These are phyloP conservation scores for Fusarium camptoceras DNA, from an alignment of 2,329 filamentous ascomycete species.

Conservation along the genomic window DNA sequence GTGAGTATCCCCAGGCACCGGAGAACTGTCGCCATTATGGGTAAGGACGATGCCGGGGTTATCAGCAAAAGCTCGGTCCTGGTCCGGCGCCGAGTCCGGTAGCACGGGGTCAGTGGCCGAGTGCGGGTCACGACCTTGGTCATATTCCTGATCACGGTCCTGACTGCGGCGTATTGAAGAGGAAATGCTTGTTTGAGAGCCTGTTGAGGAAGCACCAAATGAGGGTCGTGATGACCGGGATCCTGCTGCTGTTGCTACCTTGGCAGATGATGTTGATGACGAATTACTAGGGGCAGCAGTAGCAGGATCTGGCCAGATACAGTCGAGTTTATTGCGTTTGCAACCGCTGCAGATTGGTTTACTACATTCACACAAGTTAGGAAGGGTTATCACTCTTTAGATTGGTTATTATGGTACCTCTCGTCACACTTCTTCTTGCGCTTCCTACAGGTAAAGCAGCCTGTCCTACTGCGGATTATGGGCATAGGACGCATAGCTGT, in stretches of 20 bases:
- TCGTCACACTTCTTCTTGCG: constrained; percentile 68
- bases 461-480: constrained; percentile 54
- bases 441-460: constrained; percentile 62
- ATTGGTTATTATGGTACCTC: constrained; percentile 18
- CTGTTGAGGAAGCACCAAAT: constrained; percentile 26
- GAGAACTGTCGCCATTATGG: constrained; percentile 34
- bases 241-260: background rate
- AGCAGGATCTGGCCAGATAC: constrained; percentile 57
- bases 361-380: constrained; percentile 42
- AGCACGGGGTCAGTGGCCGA: constrained; percentile 30
- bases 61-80: constrained; percentile 18
- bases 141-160: constrained; percentile 2
- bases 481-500: constrained; percentile 48
- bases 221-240: constrained; percentile 24
- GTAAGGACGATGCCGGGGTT: background rate
- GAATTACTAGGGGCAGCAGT: constrained; percentile 24
- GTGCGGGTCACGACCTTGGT: constrained; percentile 6
- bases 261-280: constrained; percentile 21
- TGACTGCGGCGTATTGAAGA: constrained; percentile 18
- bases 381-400: background rate
- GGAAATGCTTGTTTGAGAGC: constrained; percentile 15
- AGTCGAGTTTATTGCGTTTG: constrained; percentile 64
- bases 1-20: constrained; percentile 39
- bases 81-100: constrained; percentile 29
- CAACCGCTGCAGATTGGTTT: constrained; percentile 65